Conservation (phyloP, 306 rosid genomes). For the Vicia faba region DNA sequence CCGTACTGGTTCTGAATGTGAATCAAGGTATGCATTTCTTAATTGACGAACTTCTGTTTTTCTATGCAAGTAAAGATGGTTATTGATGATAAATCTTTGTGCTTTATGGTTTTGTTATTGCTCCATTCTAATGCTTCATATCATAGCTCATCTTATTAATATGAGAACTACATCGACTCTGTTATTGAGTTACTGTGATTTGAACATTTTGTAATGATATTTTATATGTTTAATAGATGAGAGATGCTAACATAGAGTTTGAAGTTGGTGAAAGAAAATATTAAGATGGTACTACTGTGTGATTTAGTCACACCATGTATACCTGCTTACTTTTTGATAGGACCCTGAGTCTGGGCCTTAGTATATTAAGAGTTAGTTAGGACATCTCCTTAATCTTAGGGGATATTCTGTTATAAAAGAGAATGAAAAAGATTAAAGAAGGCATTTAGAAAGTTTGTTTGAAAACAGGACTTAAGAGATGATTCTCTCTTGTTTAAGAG, state of each 20-base stretch:
- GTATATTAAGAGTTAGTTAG: no score
- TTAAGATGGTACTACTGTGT: constrained; percentile 4
- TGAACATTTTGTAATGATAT: constrained; percentile 21
- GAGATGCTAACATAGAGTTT: not conserved
- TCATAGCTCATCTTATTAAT: not conserved
- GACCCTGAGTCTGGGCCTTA: no score
- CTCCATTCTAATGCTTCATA: constrained; percentile 18
- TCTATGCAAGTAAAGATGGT: constrained; percentile 27
- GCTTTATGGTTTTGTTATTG: constrained; percentile 22
- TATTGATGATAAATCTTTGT: constrained; percentile 20
- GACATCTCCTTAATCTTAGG: no score
- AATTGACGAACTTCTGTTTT: constrained; percentile 7
- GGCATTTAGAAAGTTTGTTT: no score
- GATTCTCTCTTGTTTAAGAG: no score
- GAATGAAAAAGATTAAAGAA: no score
- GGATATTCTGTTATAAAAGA: no score
- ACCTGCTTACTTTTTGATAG: not conserved
- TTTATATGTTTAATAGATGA: constrained; percentile 14
- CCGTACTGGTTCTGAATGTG: constrained; percentile 84
- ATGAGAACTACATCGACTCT: not conserved
- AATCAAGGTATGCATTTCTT: constrained; percentile 70
- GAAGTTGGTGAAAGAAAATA: constrained; percentile 24
- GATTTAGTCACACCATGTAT: constrained; percentile 6
- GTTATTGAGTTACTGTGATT: constrained; percentile 7
- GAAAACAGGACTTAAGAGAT: no score